Evolutionary conservation across 139 green algal species (phyloP), one percentile per base, ranked within the genome.

Genomic region (Closterium sp.): DNA sequence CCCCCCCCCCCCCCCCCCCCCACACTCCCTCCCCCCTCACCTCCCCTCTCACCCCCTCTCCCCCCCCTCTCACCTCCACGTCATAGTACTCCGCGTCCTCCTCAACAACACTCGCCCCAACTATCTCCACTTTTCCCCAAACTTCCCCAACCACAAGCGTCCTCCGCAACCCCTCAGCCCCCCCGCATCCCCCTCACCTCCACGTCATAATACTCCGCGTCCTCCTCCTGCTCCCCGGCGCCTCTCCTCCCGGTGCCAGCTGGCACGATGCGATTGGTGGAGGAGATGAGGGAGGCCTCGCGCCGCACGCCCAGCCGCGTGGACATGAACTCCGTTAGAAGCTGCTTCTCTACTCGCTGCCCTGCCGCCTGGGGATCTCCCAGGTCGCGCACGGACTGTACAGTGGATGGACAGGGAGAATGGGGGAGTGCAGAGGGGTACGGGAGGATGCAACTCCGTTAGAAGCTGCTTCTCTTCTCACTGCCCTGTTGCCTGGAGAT

Each of bases 401-500:
- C 38, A 50, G 38, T 7, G 38, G 4, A 9, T 70, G 19, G 11
- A 21, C 38, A 50, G 38, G 38, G 38, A 50, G 38, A 17, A 50
- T 9, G 13, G 38, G 13, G 38, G 38, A 50, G 38, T 50, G 13
- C 38, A 9, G 38, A 1, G 38, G 38, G 38, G 38, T 9, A 98
- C 97, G 99, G 99, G 91, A 99, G n/a, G n/a, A n/a, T n/a, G n/a
- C n/a, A n/a, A 98, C 95, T 99, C 98, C 22, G 29, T 96, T 31
- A 99, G 90, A 92, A 96, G 98, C 95, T 98, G 96, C 70, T 97
- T 91, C 86, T 97, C 73, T 1, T 96, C 89, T 4, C 86, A 38
- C 17, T 97, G 79, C 3, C 97, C 98, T 2, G 97, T 97, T 13
- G 97, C 95, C 31, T 97, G 38, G 38, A 9, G 38, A 13, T 11